A percentile compares a stretch with the other conserved stretches of the same genome.
These are phyloP conservation scores for Fagopyrum tataricum DNA, from an alignment of 148 eudicot genomes.

Conservation along the genomic window DNA sequence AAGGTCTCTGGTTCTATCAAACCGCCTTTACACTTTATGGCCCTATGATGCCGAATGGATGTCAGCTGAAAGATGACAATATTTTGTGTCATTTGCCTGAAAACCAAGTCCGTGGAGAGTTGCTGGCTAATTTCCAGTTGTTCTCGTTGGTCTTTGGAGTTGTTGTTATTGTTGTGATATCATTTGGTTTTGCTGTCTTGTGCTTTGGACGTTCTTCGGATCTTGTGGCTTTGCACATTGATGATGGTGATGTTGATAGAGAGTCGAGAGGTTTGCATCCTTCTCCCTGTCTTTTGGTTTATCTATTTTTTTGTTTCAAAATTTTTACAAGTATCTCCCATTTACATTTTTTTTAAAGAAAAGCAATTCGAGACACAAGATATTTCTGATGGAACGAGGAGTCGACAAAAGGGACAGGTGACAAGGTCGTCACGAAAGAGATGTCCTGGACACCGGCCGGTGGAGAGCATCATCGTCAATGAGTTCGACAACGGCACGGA, in stretches of 20 bases:
- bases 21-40: slow-evolving; percentile 88
- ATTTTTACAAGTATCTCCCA: too few species aligned
- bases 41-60: slow-evolving; percentile 82
- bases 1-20: slow-evolving; percentile 97
- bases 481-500: too few species aligned
- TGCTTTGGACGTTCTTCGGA: slow-evolving; percentile 26
- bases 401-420: too few species aligned
- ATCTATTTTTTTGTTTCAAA: too few species aligned
- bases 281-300: neutral
- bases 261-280: slow-evolving; percentile 2
- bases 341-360: neutral
- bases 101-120: slow-evolving; percentile 52
- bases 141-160: slow-evolving; percentile 50
- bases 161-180: slow-evolving; percentile 32
- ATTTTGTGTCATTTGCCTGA: slow-evolving; percentile 44
- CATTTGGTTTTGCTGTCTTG: slow-evolving; percentile 37
- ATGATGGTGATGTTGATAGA: neutral
- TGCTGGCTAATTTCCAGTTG: slow-evolving; percentile 73
- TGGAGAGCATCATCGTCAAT: too few species aligned
- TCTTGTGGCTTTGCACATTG: neutral
- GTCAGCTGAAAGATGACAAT: slow-evolving; percentile 41
- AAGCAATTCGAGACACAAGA: too few species aligned
- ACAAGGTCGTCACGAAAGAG: too few species aligned
- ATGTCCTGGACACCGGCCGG: too few species aligned
- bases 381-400: too few species aligned